Conservation (phyloP, 495 filamentous ascomycete genomes). For the Clohesyomyces aquaticus region DNA sequence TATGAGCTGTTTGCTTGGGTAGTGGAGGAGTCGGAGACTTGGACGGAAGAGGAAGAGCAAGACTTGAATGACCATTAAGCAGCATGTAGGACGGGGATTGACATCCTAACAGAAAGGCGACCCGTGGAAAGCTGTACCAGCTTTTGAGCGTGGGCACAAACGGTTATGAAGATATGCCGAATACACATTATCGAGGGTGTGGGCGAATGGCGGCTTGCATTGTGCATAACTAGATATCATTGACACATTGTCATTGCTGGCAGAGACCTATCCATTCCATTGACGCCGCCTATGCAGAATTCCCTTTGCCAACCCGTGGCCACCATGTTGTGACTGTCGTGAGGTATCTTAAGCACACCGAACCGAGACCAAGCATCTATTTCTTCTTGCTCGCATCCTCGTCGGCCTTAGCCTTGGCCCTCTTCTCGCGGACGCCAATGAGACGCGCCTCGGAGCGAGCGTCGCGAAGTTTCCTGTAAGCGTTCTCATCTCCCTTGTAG, state of each 20-base stretch:
- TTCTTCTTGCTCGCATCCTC: constrained; percentile 88
- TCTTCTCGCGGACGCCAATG: constrained; percentile 86
- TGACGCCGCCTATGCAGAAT: constrained; percentile 37
- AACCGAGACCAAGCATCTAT: constrained; percentile 54
- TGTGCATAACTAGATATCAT: constrained; percentile 32
- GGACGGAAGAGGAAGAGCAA: not conserved
- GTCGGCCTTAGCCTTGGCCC: constrained; percentile 87
- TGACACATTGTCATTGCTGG: constrained; percentile 21
- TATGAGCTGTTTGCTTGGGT: constrained; percentile 26
- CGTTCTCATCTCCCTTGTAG: constrained; percentile 75
- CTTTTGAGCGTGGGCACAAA: no score
- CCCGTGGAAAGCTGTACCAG: no score
- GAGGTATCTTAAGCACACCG: constrained; percentile 1
- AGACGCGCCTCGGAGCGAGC: constrained; percentile 83
- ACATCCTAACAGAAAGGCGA: not conserved
- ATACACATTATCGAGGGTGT: not conserved
- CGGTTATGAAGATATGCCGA: not conserved
- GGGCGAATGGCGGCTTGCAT: constrained; percentile 29
- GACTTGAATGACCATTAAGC: not conserved
- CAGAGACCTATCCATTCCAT: constrained; percentile 35
- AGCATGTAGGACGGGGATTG: not conserved
- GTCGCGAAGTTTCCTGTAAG: constrained; percentile 82
- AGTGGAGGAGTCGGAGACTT: constrained; percentile 24
- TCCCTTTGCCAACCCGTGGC: constrained; percentile 16
- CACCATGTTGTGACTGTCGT: constrained; percentile 13